Evolutionary conservation across 1,139 yeast species (phyloP).

Genomic region (Protomyces inouyei): DNA sequence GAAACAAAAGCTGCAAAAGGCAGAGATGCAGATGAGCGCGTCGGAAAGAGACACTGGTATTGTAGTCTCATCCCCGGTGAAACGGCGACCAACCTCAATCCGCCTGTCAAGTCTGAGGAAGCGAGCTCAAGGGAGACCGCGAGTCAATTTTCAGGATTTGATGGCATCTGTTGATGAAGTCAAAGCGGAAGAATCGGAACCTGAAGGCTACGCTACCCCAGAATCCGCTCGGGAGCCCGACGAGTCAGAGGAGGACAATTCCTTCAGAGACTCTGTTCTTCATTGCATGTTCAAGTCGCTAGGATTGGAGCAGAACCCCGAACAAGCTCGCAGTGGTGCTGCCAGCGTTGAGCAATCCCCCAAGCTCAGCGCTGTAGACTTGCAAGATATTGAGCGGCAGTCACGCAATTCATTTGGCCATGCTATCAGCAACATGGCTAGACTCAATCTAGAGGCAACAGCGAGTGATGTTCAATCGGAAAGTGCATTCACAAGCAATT

Average conservation of each 20-base stretch:
- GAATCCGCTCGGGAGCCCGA: constrained; percentile 37
- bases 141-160: background rate
- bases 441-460: constrained; percentile 9
- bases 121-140: background rate
- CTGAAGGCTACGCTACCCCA: background rate
- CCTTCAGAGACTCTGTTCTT: constrained; percentile 63
- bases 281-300: constrained; percentile 69
- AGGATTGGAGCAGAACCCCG: constrained; percentile 51
- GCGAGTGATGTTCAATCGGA: constrained; percentile 24
- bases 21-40: background rate
- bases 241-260: constrained; percentile 72
- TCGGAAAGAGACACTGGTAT: constrained; percentile 8
- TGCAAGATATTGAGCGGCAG: background rate
- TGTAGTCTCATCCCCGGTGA: constrained; percentile 10
- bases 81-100: constrained; percentile 18
- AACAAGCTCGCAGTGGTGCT: background rate
- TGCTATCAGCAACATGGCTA: constrained; percentile 22
- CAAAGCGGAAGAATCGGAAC: background rate
- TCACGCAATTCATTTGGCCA: constrained; percentile 12
- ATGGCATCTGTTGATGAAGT: constrained; percentile 8
- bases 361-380: constrained; percentile 1
- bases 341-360: constrained; percentile 20
- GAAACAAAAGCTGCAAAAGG: background rate
- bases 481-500: constrained; percentile 22
- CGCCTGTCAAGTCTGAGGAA: constrained; percentile 12